phyloP scores from a whole-genome alignment of 2,329 filamentous ascomycete genomes.

The Colletotrichum sp. region DNA sequence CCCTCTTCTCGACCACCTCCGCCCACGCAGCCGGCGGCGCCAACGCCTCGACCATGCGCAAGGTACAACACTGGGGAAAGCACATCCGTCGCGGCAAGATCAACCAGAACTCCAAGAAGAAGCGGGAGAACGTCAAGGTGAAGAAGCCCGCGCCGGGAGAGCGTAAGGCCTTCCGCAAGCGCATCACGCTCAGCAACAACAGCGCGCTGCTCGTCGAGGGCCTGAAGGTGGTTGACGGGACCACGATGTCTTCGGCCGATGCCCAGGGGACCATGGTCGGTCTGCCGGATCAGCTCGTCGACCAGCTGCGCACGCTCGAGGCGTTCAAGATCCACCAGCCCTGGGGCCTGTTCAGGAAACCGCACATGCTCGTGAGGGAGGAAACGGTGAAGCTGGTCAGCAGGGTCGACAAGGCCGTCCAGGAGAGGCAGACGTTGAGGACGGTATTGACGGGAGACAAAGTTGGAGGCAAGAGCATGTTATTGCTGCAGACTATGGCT shows the following conservation, averaged over 20 bases:
- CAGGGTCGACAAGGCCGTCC: constrained; percentile 62
- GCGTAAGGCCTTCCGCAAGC: constrained; percentile 85
- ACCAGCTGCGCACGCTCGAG: constrained; percentile 81
- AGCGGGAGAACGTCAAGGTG: constrained; percentile 43
- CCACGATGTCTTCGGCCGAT: constrained; percentile 58
- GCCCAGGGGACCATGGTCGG: constrained; percentile 71
- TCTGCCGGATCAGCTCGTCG: constrained; percentile 73
- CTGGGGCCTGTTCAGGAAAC: constrained; percentile 85
- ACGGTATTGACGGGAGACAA: constrained; percentile 76
- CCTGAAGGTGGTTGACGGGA: constrained; percentile 63
- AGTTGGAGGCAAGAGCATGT: constrained; percentile 84
- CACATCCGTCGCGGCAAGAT: constrained; percentile 25
- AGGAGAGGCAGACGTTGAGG: constrained; percentile 60
- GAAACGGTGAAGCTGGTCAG: constrained; percentile 78
- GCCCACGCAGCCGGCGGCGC: constrained; percentile 25
- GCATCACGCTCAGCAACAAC: constrained; percentile 90
- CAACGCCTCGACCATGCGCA: constrained; percentile 6
- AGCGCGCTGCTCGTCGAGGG: constrained; percentile 83
- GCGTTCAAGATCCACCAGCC: constrained; percentile 91
- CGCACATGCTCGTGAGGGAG: constrained; percentile 77
- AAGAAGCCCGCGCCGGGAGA: constrained; percentile 76
- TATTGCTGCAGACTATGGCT: constrained; percentile 82
- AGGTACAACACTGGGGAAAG: constrained; percentile 12
- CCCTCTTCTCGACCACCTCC: constrained; percentile 47
- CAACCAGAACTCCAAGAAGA: constrained; percentile 48